phyloP scores from a whole-genome alignment of 2,329 filamentous ascomycete species.

The Neonectria coccinea region DNA sequence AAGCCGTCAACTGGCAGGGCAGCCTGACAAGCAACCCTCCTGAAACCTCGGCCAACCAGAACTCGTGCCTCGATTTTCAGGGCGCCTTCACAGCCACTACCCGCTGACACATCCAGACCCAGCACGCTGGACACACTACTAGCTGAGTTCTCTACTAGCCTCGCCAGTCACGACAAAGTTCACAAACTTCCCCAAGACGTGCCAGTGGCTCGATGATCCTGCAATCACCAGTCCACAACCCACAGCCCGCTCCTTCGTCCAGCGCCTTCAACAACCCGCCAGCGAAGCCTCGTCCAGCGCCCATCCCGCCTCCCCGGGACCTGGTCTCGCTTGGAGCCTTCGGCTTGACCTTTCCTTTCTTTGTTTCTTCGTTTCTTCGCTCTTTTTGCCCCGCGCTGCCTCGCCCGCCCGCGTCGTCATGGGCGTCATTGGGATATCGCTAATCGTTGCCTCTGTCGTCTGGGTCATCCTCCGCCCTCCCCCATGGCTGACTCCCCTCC shows the following conservation, averaged over 20 bases:
- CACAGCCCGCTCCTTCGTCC: slow-evolving; percentile 28
- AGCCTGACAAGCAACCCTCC: neutral
- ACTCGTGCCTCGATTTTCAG: slow-evolving; percentile 1
- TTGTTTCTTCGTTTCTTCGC: slow-evolving; percentile 6
- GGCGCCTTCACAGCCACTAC: neutral
- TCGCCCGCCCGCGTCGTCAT: slow-evolving; percentile 51
- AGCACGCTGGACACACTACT: neutral
- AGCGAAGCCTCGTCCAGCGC: slow-evolving; percentile 17
- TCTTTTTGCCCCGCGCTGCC: slow-evolving; percentile 14
- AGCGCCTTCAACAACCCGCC: slow-evolving; percentile 3
- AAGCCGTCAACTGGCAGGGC: neutral
- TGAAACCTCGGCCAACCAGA: slow-evolving; percentile 1
- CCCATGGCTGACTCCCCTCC: slow-evolving; percentile 56
- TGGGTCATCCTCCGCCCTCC: slow-evolving; percentile 67
- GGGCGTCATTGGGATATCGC: slow-evolving; percentile 70
- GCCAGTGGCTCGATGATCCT: slow-evolving; percentile 46
- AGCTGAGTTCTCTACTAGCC: neutral
- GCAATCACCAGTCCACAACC: slow-evolving; percentile 47
- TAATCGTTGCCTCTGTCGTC: slow-evolving; percentile 71
- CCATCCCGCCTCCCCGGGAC: slow-evolving; percentile 1
- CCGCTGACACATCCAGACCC: slow-evolving; percentile 7
- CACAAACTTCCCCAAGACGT: slow-evolving; percentile 6
- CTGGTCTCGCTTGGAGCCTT: slow-evolving; percentile 13
- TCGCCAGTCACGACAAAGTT: slow-evolving; percentile 3
- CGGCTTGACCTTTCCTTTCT: slow-evolving; percentile 28